Evolutionary conservation across 2,329 filamentous ascomycete genomes (phyloP).

Genomic region (Alternaria sp.): DNA sequence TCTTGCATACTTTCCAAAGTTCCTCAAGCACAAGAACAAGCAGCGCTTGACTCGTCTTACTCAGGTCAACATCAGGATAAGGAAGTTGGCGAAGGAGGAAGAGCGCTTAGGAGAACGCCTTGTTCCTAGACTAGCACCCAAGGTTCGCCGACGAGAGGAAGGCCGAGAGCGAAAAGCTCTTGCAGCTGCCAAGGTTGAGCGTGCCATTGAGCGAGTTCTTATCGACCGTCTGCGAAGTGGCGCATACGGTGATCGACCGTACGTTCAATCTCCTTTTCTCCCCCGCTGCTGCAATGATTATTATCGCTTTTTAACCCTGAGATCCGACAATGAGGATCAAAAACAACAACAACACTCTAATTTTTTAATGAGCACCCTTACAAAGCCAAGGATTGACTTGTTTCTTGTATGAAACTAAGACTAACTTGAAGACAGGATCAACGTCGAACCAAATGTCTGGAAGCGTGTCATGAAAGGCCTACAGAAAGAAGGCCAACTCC

Average conservation of each 20-base stretch:
- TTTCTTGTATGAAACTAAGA: not conserved
- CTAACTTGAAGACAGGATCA: conserved; percentile 59
- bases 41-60: conserved; percentile 91
- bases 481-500: conserved; percentile 84
- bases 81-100: conserved; percentile 85
- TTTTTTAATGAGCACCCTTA: conserved; percentile 19
- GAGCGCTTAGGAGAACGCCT: conserved; percentile 86
- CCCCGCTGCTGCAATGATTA: conserved; percentile 17
- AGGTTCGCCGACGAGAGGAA: conserved; percentile 69
- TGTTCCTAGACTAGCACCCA: conserved; percentile 89
- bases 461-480: conserved; percentile 93
- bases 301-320: conserved; percentile 23
- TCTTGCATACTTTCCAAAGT: conserved; percentile 89
- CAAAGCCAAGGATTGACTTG: not conserved
- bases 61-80: conserved; percentile 82
- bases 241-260: conserved; percentile 90
- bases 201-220: conserved; percentile 93
- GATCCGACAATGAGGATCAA: conserved; percentile 19
- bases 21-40: conserved; percentile 93
- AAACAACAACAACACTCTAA: conserved; percentile 23
- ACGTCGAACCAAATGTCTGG: conserved; percentile 95
- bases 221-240: conserved; percentile 90
- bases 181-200: conserved; percentile 85
- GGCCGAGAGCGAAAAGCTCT: conserved; percentile 60
- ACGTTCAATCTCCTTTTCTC: not conserved